A percentile compares a stretch with the other conserved stretches of the same genome.
phyloP scores from a whole-genome alignment of 495 filamentous ascomycete species.

The Podospora anserina region DNA sequence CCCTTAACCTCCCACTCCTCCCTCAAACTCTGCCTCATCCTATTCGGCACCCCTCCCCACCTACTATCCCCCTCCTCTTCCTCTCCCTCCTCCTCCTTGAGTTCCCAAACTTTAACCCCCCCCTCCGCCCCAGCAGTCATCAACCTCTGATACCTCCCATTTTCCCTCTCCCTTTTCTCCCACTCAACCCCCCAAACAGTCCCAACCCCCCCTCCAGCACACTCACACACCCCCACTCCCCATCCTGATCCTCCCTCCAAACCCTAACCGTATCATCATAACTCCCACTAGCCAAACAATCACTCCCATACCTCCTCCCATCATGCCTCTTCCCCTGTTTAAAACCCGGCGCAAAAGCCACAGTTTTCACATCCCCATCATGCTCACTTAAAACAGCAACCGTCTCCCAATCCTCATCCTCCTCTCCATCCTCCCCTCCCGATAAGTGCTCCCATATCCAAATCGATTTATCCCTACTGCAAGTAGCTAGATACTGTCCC shows the following conservation, averaged over 20 bases:
- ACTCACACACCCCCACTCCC: slow-evolving; percentile 89
- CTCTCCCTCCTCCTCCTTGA: slow-evolving; percentile 41
- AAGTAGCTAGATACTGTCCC: slow-evolving; percentile 82
- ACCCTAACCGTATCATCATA: slow-evolving; percentile 90
- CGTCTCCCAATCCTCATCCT: slow-evolving; percentile 93
- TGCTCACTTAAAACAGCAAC: slow-evolving; percentile 92
- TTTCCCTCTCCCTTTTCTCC: slow-evolving; percentile 52
- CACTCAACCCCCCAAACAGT: slow-evolving; percentile 91
- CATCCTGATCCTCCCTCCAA: slow-evolving; percentile 83
- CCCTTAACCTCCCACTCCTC: slow-evolving; percentile 79
- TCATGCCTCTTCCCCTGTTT: slow-evolving; percentile 42
- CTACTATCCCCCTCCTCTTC: slow-evolving; percentile 63
- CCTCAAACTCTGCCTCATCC: slow-evolving; percentile 68
- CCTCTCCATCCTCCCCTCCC: slow-evolving; percentile 27
- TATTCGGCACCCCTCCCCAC: slow-evolving; percentile 79
- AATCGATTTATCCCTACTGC: slow-evolving; percentile 87
- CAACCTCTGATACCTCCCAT: slow-evolving; percentile 56
- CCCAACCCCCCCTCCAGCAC: slow-evolving; percentile 68
- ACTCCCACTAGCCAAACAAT: slow-evolving; percentile 76
- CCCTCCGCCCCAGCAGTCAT: slow-evolving; percentile 76
- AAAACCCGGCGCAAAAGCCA: slow-evolving; percentile 76
- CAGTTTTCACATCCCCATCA: slow-evolving; percentile 88
- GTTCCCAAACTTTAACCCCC: slow-evolving; percentile 73
- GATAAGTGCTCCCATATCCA: slow-evolving; percentile 96
- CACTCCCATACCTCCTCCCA: slow-evolving; percentile 38